phyloP scores from a whole-genome alignment of 192 early-diverging fungal genomes.

The Mortierella hygrophila region DNA sequence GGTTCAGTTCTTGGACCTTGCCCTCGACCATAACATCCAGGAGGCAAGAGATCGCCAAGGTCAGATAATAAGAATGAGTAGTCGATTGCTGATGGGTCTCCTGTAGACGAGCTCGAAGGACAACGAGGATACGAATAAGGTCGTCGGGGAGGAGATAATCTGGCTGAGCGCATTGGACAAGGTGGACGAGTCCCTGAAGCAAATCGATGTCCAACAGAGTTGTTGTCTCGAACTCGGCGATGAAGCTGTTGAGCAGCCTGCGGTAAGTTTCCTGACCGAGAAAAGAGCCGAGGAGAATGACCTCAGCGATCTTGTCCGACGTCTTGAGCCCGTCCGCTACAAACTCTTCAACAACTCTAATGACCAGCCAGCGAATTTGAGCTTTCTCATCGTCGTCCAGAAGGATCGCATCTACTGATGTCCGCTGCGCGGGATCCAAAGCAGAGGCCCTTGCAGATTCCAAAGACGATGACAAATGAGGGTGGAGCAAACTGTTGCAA shows the following conservation, averaged over 20 bases:
- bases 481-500: background rate
- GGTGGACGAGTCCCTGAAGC: background rate
- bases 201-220: background rate
- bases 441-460: background rate
- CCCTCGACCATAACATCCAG: background rate
- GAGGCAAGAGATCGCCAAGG: background rate
- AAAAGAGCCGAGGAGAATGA: background rate
- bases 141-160: background rate
- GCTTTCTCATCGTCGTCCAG: background rate
- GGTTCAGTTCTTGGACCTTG: background rate
- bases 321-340: background rate
- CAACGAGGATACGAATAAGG: background rate
- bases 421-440: background rate
- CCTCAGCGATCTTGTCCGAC: background rate
- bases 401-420: background rate
- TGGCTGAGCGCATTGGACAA: background rate
- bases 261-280: background rate
- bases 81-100: background rate
- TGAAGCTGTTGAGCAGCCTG: background rate
- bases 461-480: background rate
- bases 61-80: background rate
- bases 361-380: background rate
- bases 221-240: background rate
- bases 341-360: background rate
- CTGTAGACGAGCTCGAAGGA: background rate